Evolutionary conservation across 441 rosid genomes (phyloP).

Genomic region (Adansonia madagascariensis): DNA sequence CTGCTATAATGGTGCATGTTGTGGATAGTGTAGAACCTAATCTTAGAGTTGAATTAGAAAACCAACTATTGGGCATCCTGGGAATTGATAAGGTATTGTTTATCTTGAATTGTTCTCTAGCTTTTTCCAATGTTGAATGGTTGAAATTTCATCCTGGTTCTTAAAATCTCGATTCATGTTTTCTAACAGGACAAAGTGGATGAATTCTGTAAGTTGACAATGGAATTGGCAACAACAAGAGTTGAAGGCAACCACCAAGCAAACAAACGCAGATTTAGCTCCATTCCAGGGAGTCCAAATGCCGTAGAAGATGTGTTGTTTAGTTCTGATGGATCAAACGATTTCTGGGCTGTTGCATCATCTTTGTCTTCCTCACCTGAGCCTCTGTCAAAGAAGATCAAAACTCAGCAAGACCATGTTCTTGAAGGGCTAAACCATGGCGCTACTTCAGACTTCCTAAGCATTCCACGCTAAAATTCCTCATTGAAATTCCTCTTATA

Average conservation of each 20-base stretch:
- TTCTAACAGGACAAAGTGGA: background rate
- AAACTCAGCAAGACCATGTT: constrained; percentile 34
- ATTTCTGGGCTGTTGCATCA: constrained; percentile 47
- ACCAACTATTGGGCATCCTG: constrained; percentile 49
- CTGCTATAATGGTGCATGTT: constrained; percentile 59
- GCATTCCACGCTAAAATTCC: constrained; percentile 40
- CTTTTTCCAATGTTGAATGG: background rate
- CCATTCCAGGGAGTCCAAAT: constrained; percentile 62
- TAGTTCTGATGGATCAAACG: constrained; percentile 61
- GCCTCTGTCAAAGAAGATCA: constrained; percentile 53
- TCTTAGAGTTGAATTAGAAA: constrained; percentile 43
- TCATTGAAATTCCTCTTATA: background rate
- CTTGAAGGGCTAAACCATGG: constrained; percentile 31
- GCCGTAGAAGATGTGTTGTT: constrained; percentile 65
- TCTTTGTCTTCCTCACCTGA: constrained; percentile 55
- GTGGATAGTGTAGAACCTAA: constrained; percentile 44
- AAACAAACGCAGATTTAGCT: constrained; percentile 56
- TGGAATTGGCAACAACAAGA: background rate
- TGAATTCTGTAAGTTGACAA: background rate
- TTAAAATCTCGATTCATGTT: background rate
- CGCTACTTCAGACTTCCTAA: constrained; percentile 38
- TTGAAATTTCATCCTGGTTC: background rate
- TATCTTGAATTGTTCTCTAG: background rate
- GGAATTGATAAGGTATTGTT: constrained; percentile 49
- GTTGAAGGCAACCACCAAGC: constrained; percentile 25